A percentile compares a stretch with the other conserved stretches of the same genome.
phyloP scores from a whole-genome alignment of 2,329 filamentous ascomycete genomes.

The Alternaria consortialis region DNA sequence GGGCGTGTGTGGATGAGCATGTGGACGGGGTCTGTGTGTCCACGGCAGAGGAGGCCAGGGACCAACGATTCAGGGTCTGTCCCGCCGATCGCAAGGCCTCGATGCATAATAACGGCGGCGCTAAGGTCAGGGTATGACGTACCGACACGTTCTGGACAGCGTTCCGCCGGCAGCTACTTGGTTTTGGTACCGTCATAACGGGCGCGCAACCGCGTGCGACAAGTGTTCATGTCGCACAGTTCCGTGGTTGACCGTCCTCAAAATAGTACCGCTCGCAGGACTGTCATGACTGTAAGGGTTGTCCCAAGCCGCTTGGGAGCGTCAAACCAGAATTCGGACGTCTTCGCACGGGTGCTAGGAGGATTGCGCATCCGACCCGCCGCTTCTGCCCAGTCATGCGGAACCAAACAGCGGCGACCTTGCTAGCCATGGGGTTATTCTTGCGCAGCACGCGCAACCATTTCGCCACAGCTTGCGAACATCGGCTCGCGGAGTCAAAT shows the following conservation, averaged over 20 bases:
- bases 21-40: constrained; percentile 27
- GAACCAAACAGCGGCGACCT: constrained; percentile 15
- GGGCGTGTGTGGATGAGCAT: constrained; percentile 26
- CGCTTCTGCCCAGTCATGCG: constrained; percentile 18
- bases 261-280: constrained; percentile 21
- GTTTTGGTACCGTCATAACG: constrained; percentile 16
- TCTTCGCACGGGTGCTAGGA: constrained; percentile 4
- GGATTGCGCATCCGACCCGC: constrained; percentile 10
- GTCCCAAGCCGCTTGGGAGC: constrained; percentile 3
- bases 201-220: constrained; percentile 21
- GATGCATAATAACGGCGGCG: constrained; percentile 32
- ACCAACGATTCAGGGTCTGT: constrained; percentile 25
- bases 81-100: constrained; percentile 36
- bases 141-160: constrained; percentile 30
- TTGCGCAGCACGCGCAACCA: constrained; percentile 36
- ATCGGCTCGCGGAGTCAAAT: constrained; percentile 20
- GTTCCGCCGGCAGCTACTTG: constrained; percentile 17
- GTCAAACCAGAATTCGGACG: constrained; percentile 1
- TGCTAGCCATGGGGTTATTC: constrained; percentile 13
- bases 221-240: constrained; percentile 10
- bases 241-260: constrained; percentile 4
- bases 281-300: constrained; percentile 9
- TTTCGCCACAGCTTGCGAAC: constrained; percentile 31
- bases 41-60: constrained; percentile 15
- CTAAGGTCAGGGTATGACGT: constrained; percentile 33